Evolutionary conservation across 1,139 yeast genomes (phyloP).

Genomic region (Hyphopichia burtonii): DNA sequence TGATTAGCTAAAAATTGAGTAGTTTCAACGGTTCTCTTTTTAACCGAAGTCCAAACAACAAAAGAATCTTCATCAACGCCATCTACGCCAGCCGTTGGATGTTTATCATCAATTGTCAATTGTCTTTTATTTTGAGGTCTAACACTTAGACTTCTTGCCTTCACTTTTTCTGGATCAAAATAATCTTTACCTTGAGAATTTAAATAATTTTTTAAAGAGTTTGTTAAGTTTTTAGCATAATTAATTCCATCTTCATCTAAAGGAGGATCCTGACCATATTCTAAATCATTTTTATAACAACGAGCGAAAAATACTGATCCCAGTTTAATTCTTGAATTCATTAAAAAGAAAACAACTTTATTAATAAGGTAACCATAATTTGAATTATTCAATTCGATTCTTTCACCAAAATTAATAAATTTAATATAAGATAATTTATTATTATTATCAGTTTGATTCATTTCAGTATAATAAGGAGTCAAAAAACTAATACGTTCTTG

Average conservation of each 20-base stretch:
- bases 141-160: too few relatives aligned
- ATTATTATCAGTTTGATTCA: conserved; percentile 43
- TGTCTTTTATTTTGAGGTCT: conserved; percentile 12
- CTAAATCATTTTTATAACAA: conserved; percentile 63
- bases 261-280: conserved; percentile 61
- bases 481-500: conserved; percentile 51
- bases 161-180: conserved; percentile 8
- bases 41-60: conserved; percentile 90
- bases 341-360: conserved; percentile 83
- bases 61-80: conserved; percentile 51
- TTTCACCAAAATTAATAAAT: conserved; percentile 87
- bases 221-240: conserved; percentile 49
- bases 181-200: conserved; percentile 29
- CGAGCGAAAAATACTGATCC: conserved; percentile 90
- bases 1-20: conserved; percentile 63
- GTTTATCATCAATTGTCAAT: conserved; percentile 29
- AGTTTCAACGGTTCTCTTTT: conserved; percentile 79
- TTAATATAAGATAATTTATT: conserved; percentile 68
- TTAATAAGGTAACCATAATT: conserved; percentile 86
- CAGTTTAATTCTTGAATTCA: conserved; percentile 80
- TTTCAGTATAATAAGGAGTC: conserved; percentile 51
- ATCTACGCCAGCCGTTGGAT: conserved; percentile 49
- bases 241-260: conserved; percentile 57
- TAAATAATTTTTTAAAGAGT: conserved; percentile 37
- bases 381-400: conserved; percentile 75